Evolutionary conservation across 371 early-diverging fungal species (phyloP).

Genomic region (Lichtheimia corymbifera): DNA sequence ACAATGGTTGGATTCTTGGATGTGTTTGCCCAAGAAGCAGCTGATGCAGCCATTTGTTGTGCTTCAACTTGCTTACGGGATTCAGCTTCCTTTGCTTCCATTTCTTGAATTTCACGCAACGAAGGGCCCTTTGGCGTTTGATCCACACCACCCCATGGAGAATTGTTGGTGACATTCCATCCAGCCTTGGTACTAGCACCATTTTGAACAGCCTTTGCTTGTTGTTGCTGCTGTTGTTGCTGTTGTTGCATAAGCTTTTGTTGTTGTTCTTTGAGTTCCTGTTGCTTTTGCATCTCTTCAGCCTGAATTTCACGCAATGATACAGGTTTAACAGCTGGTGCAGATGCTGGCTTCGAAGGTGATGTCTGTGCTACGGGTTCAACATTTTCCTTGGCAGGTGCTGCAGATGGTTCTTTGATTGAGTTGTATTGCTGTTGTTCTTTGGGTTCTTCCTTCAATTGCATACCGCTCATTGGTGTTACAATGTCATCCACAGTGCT

Average conservation of each 20-base stretch:
- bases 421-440: no score
- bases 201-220: slow-evolving; percentile 3
- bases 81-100: slow-evolving; percentile 62
- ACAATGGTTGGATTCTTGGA: slow-evolving; percentile 4
- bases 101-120: slow-evolving; percentile 67
- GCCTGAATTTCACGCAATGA: slow-evolving; percentile 53
- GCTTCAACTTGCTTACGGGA: slow-evolving; percentile 39
- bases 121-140: slow-evolving; percentile 46
- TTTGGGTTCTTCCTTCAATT: slow-evolving; percentile 1
- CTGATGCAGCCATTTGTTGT: slow-evolving; percentile 26
- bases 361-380: neutral
- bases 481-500: neutral
- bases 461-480: neutral
- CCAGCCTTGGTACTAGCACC: slow-evolving; percentile 11
- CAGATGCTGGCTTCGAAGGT: neutral
- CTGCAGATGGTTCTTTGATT: neutral
- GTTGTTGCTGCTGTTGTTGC: slow-evolving; percentile 27
- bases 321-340: slow-evolving; percentile 27
- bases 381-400: neutral
- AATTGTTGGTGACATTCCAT: slow-evolving; percentile 21
- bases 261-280: slow-evolving; percentile 29
- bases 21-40: neutral
- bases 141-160: slow-evolving; percentile 45
- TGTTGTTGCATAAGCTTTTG: slow-evolving; percentile 7
- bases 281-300: slow-evolving; percentile 46